Percentiles rank a stretch among this genome's conserved stretches.
phyloP scores from a whole-genome alignment of 1,284 basidiomycete species.

The Naganishia cerealis region DNA sequence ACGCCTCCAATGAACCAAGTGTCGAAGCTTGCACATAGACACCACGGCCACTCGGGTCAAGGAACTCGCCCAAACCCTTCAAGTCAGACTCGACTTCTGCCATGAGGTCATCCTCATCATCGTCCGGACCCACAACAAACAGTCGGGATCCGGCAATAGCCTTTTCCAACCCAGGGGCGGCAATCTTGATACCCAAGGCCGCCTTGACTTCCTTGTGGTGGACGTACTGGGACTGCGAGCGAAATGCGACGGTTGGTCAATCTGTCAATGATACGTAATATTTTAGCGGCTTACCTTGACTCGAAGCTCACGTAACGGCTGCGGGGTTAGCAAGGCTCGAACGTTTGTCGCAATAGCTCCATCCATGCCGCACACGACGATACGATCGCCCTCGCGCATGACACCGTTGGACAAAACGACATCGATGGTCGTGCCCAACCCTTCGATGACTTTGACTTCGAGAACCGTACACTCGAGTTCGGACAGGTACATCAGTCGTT shows the following conservation, averaged over 20 bases:
- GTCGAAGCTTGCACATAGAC: constrained; percentile 98
- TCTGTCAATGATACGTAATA: constrained; percentile 20
- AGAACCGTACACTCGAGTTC: constrained; percentile 99
- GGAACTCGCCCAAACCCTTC: constrained; percentile 81
- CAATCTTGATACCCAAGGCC: constrained; percentile 94
- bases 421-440: constrained; percentile 96
- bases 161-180: constrained; percentile 93
- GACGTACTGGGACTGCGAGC: constrained; percentile 80
- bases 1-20: constrained; percentile 92
- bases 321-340: constrained; percentile 90
- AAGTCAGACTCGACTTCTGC: constrained; percentile 97
- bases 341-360: constrained; percentile 96
- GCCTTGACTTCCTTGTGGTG: constrained; percentile 99
- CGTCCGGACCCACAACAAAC: constrained; percentile 86
- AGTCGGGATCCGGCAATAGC: constrained; percentile 97
- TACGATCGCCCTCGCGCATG: constrained; percentile 86
- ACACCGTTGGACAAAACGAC: constrained; percentile 95
- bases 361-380: constrained; percentile 95
- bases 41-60: constrained; percentile 91
- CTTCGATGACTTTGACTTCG: constrained; percentile 98
- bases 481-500: constrained; percentile 95
- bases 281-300: constrained; percentile 69
- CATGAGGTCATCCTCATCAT: constrained; percentile 90
- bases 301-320: constrained; percentile 92
- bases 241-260: neutral